These are phyloP conservation scores for Nicotiana tomentosiformis DNA, from an alignment of 257 asterid species.

Conservation along the genomic window DNA sequence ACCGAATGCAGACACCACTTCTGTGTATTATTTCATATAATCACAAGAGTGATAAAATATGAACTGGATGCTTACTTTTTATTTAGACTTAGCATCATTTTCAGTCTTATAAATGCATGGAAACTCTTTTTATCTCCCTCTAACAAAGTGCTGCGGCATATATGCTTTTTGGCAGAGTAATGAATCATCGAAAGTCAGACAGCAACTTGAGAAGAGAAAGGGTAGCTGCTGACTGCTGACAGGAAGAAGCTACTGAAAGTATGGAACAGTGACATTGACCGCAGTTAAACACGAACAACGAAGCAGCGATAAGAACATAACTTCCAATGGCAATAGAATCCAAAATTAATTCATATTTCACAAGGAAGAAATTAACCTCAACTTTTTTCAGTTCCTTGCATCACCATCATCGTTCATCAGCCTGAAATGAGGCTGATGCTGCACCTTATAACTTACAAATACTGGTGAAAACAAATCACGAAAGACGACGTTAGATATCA, in stretches of 20 bases:
- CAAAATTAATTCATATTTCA: background rate
- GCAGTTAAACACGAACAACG: conserved; percentile 26
- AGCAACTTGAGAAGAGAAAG: conserved; percentile 13
- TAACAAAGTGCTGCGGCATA: too few relatives aligned
- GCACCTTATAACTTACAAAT: background rate
- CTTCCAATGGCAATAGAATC: conserved; percentile 28
- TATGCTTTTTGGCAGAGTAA: background rate
- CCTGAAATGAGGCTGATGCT: background rate
- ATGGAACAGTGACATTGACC: background rate
- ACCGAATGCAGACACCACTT: too few relatives aligned
- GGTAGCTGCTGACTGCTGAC: background rate
- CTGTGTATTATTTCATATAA: too few relatives aligned
- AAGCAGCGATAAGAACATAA: conserved; percentile 26
- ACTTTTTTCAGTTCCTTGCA: background rate
- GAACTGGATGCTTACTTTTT: too few relatives aligned
- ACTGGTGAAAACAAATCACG: background rate
- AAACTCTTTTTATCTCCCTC: too few relatives aligned
- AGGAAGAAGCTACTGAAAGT: background rate
- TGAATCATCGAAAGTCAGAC: background rate
- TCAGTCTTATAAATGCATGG: too few relatives aligned
- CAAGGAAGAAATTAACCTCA: background rate
- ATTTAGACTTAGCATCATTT: too few relatives aligned
- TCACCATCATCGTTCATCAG: background rate
- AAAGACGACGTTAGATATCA: background rate
- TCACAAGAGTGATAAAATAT: too few relatives aligned